These are phyloP conservation scores for Juncus inflexus DNA, from an alignment of 176 grass and related monocot species.

Conservation along the genomic window DNA sequence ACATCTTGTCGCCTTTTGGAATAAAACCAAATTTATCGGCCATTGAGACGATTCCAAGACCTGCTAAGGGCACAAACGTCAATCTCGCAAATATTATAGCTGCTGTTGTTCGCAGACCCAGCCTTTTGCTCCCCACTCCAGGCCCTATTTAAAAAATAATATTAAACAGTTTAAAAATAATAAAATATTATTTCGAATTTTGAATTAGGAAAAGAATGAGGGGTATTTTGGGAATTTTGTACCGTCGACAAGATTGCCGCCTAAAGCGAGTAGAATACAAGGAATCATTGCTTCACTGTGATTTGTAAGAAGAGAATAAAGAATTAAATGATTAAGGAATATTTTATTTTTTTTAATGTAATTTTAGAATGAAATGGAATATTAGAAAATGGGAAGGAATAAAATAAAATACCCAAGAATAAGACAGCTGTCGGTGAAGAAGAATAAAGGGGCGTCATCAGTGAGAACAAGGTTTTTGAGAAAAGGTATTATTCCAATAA, in stretches of 20 bases:
- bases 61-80: constrained; percentile 73
- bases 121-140: constrained; percentile 90
- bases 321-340: constrained; percentile 1
- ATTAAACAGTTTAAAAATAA: too few species aligned
- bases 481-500: constrained; percentile 65
- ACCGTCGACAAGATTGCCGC: constrained; percentile 99
- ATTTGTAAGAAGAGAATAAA: neutral
- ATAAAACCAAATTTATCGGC: constrained; percentile 90
- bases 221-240: neutral
- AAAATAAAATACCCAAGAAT: constrained; percentile 78
- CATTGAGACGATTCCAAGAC: constrained; percentile 63
- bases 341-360: neutral
- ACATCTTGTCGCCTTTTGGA: constrained; percentile 90
- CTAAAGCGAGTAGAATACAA: constrained; percentile 97
- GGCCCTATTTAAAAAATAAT: constrained; percentile 52
- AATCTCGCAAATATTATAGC: constrained; percentile 89
- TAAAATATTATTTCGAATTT: too few species aligned
- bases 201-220: too few species aligned
- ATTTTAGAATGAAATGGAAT: neutral
- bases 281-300: constrained; percentile 97
- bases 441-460: constrained; percentile 93
- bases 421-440: constrained; percentile 99
- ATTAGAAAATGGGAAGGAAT: constrained; percentile 16
- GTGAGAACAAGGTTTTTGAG: constrained; percentile 87
- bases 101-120: constrained; percentile 67